A percentile compares a stretch with the other conserved stretches of the same genome.
phyloP scores from a whole-genome alignment of 495 filamentous ascomycete genomes.

The Penicillium longicatenatum region DNA sequence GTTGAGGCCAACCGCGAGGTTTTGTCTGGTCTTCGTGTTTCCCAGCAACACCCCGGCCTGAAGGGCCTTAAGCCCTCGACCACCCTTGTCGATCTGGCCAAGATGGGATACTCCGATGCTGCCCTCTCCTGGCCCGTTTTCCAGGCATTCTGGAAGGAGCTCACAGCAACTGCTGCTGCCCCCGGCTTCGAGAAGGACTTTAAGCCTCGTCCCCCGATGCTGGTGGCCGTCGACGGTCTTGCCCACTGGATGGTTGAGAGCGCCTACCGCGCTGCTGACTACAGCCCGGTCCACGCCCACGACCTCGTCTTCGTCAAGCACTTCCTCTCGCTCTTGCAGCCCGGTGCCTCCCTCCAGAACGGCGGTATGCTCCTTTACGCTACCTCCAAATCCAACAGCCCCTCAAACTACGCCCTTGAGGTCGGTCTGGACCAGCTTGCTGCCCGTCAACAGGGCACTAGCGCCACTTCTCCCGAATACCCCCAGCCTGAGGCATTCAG shows the following conservation, averaged over 20 bases:
- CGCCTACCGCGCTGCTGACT: slow-evolving; percentile 67
- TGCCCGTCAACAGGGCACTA: slow-evolving; percentile 38
- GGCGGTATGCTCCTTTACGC: slow-evolving; percentile 80
- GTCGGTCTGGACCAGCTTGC: slow-evolving; percentile 60
- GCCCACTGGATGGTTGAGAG: slow-evolving; percentile 76
- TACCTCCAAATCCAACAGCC: slow-evolving; percentile 66
- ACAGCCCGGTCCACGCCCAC: slow-evolving; percentile 80
- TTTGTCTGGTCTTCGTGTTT: slow-evolving; percentile 58
- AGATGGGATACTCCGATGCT: slow-evolving; percentile 70
- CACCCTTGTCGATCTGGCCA: slow-evolving; percentile 67
- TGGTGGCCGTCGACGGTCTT: slow-evolving; percentile 78
- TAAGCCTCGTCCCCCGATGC: slow-evolving; percentile 68
- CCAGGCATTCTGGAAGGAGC: slow-evolving; percentile 76
- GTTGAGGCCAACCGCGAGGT: slow-evolving; percentile 69
- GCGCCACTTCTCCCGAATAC: slow-evolving; percentile 36
- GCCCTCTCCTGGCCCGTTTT: slow-evolving; percentile 80
- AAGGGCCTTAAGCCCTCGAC: slow-evolving; percentile 59
- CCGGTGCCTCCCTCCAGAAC: slow-evolving; percentile 63
- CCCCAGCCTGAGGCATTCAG: slow-evolving; percentile 65
- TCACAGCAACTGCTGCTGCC: slow-evolving; percentile 60
- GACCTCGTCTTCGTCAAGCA: slow-evolving; percentile 75
- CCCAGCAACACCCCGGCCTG: slow-evolving; percentile 58
- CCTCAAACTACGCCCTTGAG: slow-evolving; percentile 61
- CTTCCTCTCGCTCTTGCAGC: slow-evolving; percentile 67
- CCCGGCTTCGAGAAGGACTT: slow-evolving; percentile 38